Conservation (phyloP, 495 filamentous ascomycete genomes). For the Schizothecium vesticola region DNA sequence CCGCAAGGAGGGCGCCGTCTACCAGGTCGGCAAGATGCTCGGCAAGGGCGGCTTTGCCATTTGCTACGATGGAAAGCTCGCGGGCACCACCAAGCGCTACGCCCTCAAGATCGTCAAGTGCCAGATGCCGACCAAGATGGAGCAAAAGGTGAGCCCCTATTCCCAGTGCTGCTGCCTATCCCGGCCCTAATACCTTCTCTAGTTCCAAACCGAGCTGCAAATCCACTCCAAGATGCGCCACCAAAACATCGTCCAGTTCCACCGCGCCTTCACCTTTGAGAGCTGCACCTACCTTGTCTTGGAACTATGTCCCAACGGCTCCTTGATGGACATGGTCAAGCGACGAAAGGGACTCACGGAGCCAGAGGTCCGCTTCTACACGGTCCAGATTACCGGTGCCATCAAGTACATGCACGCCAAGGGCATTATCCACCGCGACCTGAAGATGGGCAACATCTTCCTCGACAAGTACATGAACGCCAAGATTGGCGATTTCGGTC, state of each 20-base stretch:
- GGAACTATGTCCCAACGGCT: constrained; percentile 91
- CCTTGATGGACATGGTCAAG: constrained; percentile 97
- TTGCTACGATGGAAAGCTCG: constrained; percentile 70
- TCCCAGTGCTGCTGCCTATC: neutral
- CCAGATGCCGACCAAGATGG: constrained; percentile 73
- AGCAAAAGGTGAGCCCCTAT: constrained; percentile 67
- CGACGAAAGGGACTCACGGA: constrained; percentile 79
- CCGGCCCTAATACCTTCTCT: constrained; percentile 29
- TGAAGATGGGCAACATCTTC: constrained; percentile 98
- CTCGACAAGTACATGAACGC: constrained; percentile 94
- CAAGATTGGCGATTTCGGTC: constrained; percentile 94
- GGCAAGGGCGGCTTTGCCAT: constrained; percentile 96
- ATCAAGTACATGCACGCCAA: constrained; percentile 96
- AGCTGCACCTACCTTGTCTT: constrained; percentile 88
- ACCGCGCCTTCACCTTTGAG: constrained; percentile 87
- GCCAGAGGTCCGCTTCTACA: constrained; percentile 84
- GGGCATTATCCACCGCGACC: constrained; percentile 90
- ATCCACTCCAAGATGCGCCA: constrained; percentile 98
- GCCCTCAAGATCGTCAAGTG: constrained; percentile 90
- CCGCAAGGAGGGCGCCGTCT: constrained; percentile 65
- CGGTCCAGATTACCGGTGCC: constrained; percentile 89
- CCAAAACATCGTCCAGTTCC: constrained; percentile 87
- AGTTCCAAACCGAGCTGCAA: constrained; percentile 97
- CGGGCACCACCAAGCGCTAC: constrained; percentile 59
- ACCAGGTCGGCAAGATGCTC: constrained; percentile 74